phyloP scores from a whole-genome alignment of 306 rosid genomes.

The Castanea crenata region DNA sequence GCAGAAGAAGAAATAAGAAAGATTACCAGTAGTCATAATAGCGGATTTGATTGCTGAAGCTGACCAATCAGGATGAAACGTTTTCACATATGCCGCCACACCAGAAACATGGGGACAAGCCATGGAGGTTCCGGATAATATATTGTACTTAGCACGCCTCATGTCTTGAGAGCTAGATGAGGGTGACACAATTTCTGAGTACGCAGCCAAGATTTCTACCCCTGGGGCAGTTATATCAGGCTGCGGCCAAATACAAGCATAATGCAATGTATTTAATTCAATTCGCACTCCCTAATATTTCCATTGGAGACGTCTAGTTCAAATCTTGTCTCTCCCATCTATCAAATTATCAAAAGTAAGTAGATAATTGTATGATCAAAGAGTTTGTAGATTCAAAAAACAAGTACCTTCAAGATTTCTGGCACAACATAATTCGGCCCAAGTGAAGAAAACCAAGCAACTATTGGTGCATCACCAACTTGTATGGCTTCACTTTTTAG shows the following conservation, averaged over 20 bases:
- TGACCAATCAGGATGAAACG: slow-evolving; percentile 42
- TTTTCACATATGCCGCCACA: slow-evolving; percentile 35
- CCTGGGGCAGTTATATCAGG: slow-evolving; percentile 42
- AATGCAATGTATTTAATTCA: background rate
- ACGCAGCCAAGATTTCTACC: slow-evolving; percentile 29
- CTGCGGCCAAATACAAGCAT: slow-evolving; percentile 13
- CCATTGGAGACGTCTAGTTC: no score
- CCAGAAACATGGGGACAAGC: slow-evolving; percentile 36
- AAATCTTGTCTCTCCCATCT: no score
- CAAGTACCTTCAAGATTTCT: background rate
- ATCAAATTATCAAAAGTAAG: no score
- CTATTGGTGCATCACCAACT: background rate
- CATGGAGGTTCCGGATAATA: slow-evolving; percentile 38
- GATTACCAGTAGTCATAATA: slow-evolving; percentile 33
- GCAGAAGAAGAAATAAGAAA: background rate
- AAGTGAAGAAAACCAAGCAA: background rate
- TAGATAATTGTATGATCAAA: background rate
- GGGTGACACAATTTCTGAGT: background rate
- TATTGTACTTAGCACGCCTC: slow-evolving; percentile 7
- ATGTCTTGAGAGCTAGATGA: background rate
- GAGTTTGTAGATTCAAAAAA: no score
- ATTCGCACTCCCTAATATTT: no score
- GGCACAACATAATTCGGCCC: background rate
- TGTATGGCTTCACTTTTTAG: background rate
- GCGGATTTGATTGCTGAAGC: slow-evolving; percentile 37